Conservation (phyloP, 192 early-diverging fungal species). For the Cladochytrium replicatum region DNA sequence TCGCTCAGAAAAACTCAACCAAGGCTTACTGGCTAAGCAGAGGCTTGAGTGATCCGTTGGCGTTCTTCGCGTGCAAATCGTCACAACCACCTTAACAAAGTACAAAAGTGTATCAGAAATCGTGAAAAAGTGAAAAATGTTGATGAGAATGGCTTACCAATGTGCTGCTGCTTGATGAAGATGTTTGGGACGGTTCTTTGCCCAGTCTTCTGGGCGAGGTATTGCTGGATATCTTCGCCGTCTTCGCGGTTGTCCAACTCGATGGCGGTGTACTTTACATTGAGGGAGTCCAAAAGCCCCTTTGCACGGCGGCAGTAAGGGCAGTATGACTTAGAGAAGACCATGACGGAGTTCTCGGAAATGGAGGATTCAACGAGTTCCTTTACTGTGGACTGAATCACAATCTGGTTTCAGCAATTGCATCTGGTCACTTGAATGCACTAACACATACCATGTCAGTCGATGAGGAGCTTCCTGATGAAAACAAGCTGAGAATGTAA, state of each 20-base stretch:
- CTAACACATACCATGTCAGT: too few species aligned
- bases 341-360: slow-evolving; percentile 35
- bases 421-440: too few species aligned
- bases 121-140: slow-evolving; percentile 8
- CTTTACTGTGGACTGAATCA: neutral
- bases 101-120: too few species aligned
- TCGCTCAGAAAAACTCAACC: too few species aligned
- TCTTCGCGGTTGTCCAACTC: slow-evolving; percentile 28
- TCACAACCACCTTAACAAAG: slow-evolving; percentile 28
- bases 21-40: too few species aligned
- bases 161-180: slow-evolving; percentile 26
- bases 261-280: slow-evolving; percentile 16
- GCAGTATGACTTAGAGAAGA: slow-evolving; percentile 61
- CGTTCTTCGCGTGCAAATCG: slow-evolving; percentile 20
- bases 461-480: too few species aligned
- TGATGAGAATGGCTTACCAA: slow-evolving; percentile 17
- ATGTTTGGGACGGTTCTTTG: slow-evolving; percentile 44
- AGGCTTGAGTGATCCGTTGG: too few species aligned
- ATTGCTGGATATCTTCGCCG: slow-evolving; percentile 27
- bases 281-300: slow-evolving; percentile 23
- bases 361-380: slow-evolving; percentile 14
- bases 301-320: slow-evolving; percentile 46
- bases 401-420: too few species aligned
- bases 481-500: too few species aligned
- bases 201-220: slow-evolving; percentile 22